Evolutionary conservation across 768 basidiomycete genomes (phyloP), one percentile per base, ranked within the genome.

Genomic region (Chiua virens): DNA sequence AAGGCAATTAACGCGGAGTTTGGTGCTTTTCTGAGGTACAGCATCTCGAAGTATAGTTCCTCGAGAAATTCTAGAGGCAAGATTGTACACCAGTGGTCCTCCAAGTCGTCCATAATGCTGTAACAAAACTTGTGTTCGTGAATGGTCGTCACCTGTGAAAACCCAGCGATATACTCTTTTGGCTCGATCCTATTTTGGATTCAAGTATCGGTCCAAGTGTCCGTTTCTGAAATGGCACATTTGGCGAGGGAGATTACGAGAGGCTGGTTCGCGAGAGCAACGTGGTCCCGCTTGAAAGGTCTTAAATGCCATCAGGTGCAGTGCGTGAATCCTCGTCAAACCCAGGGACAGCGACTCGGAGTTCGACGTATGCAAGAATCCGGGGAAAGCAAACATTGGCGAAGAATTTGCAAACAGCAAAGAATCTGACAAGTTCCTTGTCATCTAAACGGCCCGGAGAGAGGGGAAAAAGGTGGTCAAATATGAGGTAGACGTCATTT

Each of bases 311-410:
- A 20, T 41, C 17, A 8, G 30, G 36, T 22, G 8, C 18, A 18
- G 28, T 11, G 2, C 38, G 18, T 15, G 25, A 21, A 27, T 46
- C 22, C 18, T 50, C 22, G 56, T 60, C 1, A 52, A 32, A 53
- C 13, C 72, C 59, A 18, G 52, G 35, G 6, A 60, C 53, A n/a
- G 40, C n/a, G n/a, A n/a, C n/a, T n/a, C n/a, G 47, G 35, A 63
- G 49, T 5, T 55, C 28, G n/a, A 79, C n/a, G 4, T 57, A 58
- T 25, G 69, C 62, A 55, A 75, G 79, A 5, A 77, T 60, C n/a
- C n/a, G n/a, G n/a, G n/a, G n/a, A n/a, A n/a, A n/a, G n/a, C n/a
- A n/a, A n/a, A n/a, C n/a, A n/a, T n/a, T n/a, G n/a, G n/a, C n/a
- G n/a, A n/a, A n/a, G n/a, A n/a, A n/a, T n/a, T n/a, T n/a, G n/a